phyloP scores from a whole-genome alignment of 495 filamentous ascomycete species.

The Astrothelium macrocarpum region DNA sequence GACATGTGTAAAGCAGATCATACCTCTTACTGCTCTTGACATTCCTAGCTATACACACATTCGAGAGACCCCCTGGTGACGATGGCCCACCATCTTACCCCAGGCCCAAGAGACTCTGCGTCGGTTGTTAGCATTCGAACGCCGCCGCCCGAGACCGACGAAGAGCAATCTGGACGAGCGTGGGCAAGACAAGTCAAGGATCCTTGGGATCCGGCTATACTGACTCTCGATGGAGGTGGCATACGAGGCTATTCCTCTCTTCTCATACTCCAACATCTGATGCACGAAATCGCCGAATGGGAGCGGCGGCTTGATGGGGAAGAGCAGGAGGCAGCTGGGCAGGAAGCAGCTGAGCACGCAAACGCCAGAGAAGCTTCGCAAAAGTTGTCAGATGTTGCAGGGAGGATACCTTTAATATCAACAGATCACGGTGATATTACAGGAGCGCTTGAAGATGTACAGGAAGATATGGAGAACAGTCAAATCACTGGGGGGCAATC shows the following conservation, averaged over 20 bases:
- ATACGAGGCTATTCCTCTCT: conserved; percentile 36
- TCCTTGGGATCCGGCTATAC: conserved; percentile 23
- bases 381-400: no score
- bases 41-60: background rate
- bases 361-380: no score
- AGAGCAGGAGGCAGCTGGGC: conserved; percentile 18
- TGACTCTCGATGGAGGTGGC: conserved; percentile 32
- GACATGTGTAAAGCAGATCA: no score
- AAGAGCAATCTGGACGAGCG: conserved; percentile 20
- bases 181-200: conserved; percentile 24
- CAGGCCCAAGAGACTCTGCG: background rate
- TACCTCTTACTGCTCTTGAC: no score
- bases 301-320: conserved; percentile 28
- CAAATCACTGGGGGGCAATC: background rate
- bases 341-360: no score
- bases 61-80: background rate
- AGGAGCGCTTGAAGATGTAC: background rate
- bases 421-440: background rate
- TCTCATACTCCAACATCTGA: conserved; percentile 31
- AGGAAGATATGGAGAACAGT: background rate
- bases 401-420: background rate
- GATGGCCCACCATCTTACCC: background rate
- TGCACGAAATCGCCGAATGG: conserved; percentile 34
- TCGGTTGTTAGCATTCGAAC: background rate
- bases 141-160: conserved; percentile 9